Base-by-base conservation (phyloP, 805 yeast genomes). In the Phaffomyces opuntiae region DNA sequence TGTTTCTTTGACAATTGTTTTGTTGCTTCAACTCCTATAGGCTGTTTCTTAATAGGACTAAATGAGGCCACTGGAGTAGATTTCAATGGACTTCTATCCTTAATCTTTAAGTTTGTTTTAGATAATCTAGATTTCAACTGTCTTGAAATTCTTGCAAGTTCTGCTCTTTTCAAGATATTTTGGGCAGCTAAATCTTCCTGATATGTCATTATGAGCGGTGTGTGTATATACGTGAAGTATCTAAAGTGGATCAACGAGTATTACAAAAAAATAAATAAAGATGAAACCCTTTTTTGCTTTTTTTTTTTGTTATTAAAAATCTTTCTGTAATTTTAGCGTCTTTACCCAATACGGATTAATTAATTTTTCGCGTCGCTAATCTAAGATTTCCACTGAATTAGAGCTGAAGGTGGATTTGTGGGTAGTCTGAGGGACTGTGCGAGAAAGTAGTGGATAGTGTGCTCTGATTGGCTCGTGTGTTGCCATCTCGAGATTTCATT, bases 141-240 rank as follows among this genome's bases (percentile, higher is more conserved):
- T 47, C 74, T 58, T 2, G 77, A 68, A 44, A 72, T 65, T 46
- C 74, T 63, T 6, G 75, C 72, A 7, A 72, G 61, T 49, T 72
- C 75, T 5, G 72, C 77, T 43, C 75, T 60, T 49, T 70, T 70
- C 38, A 72, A 57, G 39, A 72, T 70, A 49, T 65, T 67, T 46
- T 69, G 71, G 24, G 74, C 74, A 14, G 71, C 70, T 17, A 61
- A 54, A 43, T 71, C 72, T 47, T 72, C 75, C 12, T 50, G 47
- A 4, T 53, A 41, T 8, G 55, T 43, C 51, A 50, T 53, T 11
- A 9, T 39, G 14, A 34, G 19, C 3, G 19, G 19, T 27, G 24
- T 12, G 14, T 21, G 12, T 36, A 9, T 19, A 27, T 27, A 12
- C 4, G 29, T 21, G 24, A 4, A 21, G 24, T 21, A 6, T 21